Evolutionary conservation across 2,329 filamentous ascomycete species (phyloP).

Genomic region (Colletotrichum australisinense): DNA sequence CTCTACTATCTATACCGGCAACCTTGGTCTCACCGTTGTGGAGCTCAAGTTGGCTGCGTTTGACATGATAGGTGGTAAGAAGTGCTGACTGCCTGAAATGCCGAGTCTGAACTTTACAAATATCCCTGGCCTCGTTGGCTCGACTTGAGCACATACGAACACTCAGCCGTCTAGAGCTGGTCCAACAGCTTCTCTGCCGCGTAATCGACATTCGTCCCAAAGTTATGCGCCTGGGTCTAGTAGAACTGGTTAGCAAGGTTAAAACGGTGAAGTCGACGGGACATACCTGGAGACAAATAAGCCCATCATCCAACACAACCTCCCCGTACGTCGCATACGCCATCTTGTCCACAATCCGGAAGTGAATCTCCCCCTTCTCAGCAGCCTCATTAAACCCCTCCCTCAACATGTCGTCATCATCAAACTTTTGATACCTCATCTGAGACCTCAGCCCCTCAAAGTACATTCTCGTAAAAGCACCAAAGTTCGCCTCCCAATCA

Average conservation of each 20-base stretch:
- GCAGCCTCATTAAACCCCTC: slow-evolving; percentile 61
- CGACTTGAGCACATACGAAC: background rate
- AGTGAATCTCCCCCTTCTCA: slow-evolving; percentile 53
- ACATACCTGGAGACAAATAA: slow-evolving; percentile 61
- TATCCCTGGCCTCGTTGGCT: background rate
- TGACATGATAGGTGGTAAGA: background rate
- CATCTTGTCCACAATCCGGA: slow-evolving; percentile 60
- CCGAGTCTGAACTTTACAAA: background rate
- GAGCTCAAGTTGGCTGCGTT: slow-evolving; percentile 37
- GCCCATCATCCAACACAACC: slow-evolving; percentile 58
- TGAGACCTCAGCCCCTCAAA: slow-evolving; percentile 55
- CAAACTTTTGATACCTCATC: slow-evolving; percentile 58
- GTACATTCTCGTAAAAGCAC: slow-evolving; percentile 53
- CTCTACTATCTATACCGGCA: slow-evolving; percentile 57
- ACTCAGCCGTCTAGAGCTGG: slow-evolving; percentile 41
- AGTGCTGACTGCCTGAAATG: background rate
- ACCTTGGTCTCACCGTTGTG: slow-evolving; percentile 70
- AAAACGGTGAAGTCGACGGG: too few relatives aligned
- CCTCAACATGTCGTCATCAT: slow-evolving; percentile 59
- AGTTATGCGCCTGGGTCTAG: slow-evolving; percentile 49
- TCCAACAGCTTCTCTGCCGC: slow-evolving; percentile 49
- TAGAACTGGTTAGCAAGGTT: background rate
- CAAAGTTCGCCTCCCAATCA: slow-evolving; percentile 59
- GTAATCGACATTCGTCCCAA: slow-evolving; percentile 50
- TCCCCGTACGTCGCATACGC: slow-evolving; percentile 56